Conservation (phyloP, 345 rosid genomes). For the Gossypium thurberi region DNA sequence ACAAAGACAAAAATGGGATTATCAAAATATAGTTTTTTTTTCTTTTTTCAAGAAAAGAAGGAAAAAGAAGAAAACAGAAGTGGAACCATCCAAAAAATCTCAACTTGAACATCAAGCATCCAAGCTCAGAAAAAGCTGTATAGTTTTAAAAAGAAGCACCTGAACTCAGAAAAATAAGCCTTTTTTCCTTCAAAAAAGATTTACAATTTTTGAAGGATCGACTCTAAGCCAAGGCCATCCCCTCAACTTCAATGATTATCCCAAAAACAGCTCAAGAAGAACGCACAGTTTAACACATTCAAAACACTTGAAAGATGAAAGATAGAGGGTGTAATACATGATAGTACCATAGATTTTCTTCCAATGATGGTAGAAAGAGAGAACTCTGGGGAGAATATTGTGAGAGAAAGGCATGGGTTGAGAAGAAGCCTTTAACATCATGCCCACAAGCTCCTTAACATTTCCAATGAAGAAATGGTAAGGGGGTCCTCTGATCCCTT, state of each 20-base stretch:
- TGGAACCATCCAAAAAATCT: slow-evolving; percentile 41
- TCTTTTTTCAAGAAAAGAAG: slow-evolving; percentile 1
- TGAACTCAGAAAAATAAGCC: not conserved
- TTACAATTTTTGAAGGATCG: no score
- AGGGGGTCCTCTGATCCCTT: slow-evolving; percentile 96
- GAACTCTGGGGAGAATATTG: slow-evolving; percentile 92
- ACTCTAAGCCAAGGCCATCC: no score
- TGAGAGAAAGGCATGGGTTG: slow-evolving; percentile 96
- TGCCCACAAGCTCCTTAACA: slow-evolving; percentile 80
- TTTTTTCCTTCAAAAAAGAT: not conserved
- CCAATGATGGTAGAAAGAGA: slow-evolving; percentile 95
- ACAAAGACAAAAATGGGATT: slow-evolving; percentile 4
- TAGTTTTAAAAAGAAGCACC: slow-evolving; percentile 28
- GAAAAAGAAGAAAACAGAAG: slow-evolving; percentile 15
- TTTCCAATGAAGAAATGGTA: slow-evolving; percentile 93
- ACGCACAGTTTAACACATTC: not conserved
- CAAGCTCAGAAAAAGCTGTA: slow-evolving; percentile 37
- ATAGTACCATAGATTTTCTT: slow-evolving; percentile 76
- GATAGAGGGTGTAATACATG: not conserved
- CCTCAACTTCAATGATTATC: no score
- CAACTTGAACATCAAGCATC: slow-evolving; percentile 48
- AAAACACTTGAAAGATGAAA: not conserved
- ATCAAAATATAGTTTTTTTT: not conserved
- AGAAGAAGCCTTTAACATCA: slow-evolving; percentile 91
- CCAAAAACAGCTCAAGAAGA: no score